A percentile compares a stretch with the other conserved stretches of the same genome.
phyloP scores from a whole-genome alignment of 2,329 filamentous ascomycete species.

The Nemania bipapillata region DNA sequence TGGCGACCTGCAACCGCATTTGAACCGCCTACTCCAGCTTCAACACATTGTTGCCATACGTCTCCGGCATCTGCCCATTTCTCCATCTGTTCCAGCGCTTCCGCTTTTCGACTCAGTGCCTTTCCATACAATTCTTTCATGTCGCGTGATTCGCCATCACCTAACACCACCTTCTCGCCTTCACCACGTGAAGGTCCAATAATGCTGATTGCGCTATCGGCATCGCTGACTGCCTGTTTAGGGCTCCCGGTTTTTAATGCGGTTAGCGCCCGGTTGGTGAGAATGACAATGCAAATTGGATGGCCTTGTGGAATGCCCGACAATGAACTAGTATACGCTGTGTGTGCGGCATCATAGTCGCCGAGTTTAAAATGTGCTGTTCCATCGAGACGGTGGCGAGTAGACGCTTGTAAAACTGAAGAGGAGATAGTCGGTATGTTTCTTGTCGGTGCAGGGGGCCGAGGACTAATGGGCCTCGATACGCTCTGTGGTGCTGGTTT shows the following conservation, averaged over 20 bases:
- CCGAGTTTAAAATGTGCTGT: slow-evolving; percentile 93
- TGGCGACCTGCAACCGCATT: slow-evolving; percentile 86
- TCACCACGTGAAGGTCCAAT: slow-evolving; percentile 84
- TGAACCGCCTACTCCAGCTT: slow-evolving; percentile 84
- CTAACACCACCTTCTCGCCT: slow-evolving; percentile 79
- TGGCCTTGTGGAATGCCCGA: slow-evolving; percentile 78
- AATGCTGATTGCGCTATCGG: slow-evolving; percentile 79
- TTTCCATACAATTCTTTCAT: slow-evolving; percentile 96
- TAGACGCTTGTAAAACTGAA: slow-evolving; percentile 77
- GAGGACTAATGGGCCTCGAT: slow-evolving; percentile 58
- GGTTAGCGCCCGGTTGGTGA: slow-evolving; percentile 91
- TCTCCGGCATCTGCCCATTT: slow-evolving; percentile 85
- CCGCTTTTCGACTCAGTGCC: slow-evolving; percentile 91
- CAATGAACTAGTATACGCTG: slow-evolving; percentile 82
- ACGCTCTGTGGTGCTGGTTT: slow-evolving; percentile 55
- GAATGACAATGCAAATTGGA: slow-evolving; percentile 85
- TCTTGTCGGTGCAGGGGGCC: slow-evolving; percentile 61
- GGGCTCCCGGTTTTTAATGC: slow-evolving; percentile 91
- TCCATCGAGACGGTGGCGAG: slow-evolving; percentile 80
- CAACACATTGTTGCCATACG: slow-evolving; percentile 85
- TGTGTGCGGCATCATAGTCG: slow-evolving; percentile 87
- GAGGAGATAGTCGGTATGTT: slow-evolving; percentile 74
- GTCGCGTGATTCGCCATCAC: slow-evolving; percentile 74
- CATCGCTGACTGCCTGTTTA: slow-evolving; percentile 85
- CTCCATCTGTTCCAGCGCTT: slow-evolving; percentile 94